Conservation (phyloP, 768 basidiomycete species). For the Suillus subalutaceus region DNA sequence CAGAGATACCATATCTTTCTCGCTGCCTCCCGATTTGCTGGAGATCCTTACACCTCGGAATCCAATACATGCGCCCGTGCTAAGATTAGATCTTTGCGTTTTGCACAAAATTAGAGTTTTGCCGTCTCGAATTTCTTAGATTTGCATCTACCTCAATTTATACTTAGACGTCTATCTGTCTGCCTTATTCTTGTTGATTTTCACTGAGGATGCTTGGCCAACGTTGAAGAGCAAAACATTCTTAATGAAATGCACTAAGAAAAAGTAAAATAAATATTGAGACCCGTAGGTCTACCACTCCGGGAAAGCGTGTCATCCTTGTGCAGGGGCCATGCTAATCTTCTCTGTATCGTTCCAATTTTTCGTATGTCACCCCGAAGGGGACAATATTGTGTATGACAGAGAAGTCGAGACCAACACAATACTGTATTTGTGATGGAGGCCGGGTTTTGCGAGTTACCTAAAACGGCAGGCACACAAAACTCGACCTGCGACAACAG, state of each 20-base stretch:
- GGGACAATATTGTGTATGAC: constrained; percentile 47
- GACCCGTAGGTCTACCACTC: constrained; percentile 71
- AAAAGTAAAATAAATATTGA: constrained; percentile 40
- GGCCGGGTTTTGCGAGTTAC: neutral
- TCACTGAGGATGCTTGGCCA: no score
- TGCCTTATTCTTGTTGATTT: no score
- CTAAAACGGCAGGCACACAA: neutral
- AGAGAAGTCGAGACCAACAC: constrained; percentile 4
- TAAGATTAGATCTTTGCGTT: no score
- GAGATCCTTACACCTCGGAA: constrained; percentile 72
- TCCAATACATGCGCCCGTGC: constrained; percentile 33
- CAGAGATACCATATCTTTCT: constrained; percentile 50
- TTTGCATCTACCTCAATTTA: no score
- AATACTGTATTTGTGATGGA: neutral
- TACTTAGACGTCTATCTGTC: no score
- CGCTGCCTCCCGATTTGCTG: constrained; percentile 69
- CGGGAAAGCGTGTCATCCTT: constrained; percentile 99
- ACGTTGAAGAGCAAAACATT: no score
- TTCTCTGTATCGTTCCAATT: constrained; percentile 99
- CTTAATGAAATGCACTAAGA: neutral
- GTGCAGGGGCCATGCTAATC: constrained; percentile 99
- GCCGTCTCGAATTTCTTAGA: no score
- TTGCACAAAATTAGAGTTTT: no score
- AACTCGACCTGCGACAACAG: no score
- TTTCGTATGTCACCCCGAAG: constrained; percentile 96